Conservation (phyloP, 2,329 filamentous ascomycete genomes). For the Ambrosiella xylebori region DNA sequence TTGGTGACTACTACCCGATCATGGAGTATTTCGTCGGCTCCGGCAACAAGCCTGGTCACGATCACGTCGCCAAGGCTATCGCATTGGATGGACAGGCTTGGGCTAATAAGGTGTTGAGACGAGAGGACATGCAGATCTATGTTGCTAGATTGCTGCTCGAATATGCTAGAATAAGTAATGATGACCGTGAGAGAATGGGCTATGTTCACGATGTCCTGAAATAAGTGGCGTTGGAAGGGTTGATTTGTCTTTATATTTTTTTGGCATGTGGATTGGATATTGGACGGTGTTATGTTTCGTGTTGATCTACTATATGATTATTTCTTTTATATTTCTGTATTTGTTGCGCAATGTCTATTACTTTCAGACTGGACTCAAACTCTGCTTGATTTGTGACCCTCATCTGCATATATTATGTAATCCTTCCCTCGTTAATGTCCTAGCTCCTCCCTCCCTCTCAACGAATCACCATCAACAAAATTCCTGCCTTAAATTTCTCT, state of each 20-base stretch:
- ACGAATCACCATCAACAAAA: no score
- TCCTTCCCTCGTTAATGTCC: no score
- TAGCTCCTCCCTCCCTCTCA: no score
- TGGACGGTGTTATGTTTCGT: background rate
- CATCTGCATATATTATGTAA: no score
- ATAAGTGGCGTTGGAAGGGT: constrained; percentile 15
- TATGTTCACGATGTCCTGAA: constrained; percentile 30
- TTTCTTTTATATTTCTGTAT: constrained; percentile 4
- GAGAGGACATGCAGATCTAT: constrained; percentile 61
- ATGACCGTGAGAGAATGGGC: constrained; percentile 34
- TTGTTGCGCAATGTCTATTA: background rate
- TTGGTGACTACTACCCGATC: constrained; percentile 53
- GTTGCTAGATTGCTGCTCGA: constrained; percentile 46
- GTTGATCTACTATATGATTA: background rate
- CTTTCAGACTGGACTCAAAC: background rate
- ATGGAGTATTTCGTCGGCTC: constrained; percentile 51
- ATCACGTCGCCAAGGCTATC: constrained; percentile 40
- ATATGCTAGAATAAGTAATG: constrained; percentile 39
- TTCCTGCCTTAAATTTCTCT: background rate
- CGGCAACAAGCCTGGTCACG: constrained; percentile 21
- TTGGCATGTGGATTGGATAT: background rate
- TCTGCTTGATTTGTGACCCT: no score
- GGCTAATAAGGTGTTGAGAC: constrained; percentile 49
- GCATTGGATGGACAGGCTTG: constrained; percentile 48
- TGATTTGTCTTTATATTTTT: background rate